phyloP scores from a whole-genome alignment of 1,139 yeast species.

The Arxiozyma bovina region DNA sequence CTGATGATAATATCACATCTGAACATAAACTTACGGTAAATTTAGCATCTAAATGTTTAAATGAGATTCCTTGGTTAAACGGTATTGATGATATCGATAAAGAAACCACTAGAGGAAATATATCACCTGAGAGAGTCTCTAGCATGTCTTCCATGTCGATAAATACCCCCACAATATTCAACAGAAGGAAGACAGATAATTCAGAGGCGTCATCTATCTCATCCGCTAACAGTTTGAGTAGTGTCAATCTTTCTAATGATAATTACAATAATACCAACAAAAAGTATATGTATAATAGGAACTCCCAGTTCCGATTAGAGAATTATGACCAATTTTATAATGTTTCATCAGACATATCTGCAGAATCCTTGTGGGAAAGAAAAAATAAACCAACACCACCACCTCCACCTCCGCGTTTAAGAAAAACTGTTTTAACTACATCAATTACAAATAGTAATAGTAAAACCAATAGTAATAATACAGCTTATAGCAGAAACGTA shows the following conservation, averaged over 20 bases:
- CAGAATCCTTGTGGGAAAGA: slow-evolving; percentile 30
- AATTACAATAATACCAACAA: not conserved
- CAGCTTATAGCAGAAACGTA: not conserved
- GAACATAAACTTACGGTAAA: slow-evolving; percentile 42
- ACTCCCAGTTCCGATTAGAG: not conserved
- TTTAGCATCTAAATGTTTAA: slow-evolving; percentile 54
- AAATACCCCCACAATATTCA: not conserved
- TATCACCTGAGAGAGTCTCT: slow-evolving; percentile 13
- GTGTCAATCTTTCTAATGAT: not conserved
- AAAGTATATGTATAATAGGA: not conserved
- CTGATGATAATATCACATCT: slow-evolving; percentile 21
- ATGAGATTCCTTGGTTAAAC: slow-evolving; percentile 46
- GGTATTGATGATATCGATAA: slow-evolving; percentile 9
- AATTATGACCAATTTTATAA: not conserved
- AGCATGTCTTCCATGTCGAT: slow-evolving; percentile 9
- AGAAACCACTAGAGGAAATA: not conserved
- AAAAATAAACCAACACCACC: slow-evolving; percentile 30
- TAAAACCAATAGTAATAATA: not conserved
- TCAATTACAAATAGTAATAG: not conserved
- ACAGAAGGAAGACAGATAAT: not conserved
- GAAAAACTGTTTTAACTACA: slow-evolving; percentile 11
- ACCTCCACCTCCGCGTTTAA: slow-evolving; percentile 27
- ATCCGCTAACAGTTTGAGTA: not conserved
- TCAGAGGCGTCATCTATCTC: not conserved
- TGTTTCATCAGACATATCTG: slow-evolving; percentile 20